Conservation (phyloP, 345 rosid genomes). For the Melastoma malabathricum region DNA sequence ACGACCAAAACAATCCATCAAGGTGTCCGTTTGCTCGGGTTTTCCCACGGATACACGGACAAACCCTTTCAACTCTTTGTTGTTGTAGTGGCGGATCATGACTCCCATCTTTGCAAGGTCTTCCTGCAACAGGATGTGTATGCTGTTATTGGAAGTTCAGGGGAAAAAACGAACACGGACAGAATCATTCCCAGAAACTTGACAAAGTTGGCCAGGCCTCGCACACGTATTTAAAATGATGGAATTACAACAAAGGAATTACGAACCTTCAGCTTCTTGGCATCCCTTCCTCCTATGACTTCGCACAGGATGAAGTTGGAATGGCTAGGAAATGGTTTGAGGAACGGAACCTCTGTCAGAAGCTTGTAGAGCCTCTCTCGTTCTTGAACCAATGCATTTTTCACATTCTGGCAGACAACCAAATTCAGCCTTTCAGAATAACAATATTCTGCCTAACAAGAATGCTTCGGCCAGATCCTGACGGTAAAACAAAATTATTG, state of each 20-base stretch:
- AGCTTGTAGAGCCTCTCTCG: constrained; percentile 59
- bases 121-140: constrained; percentile 29
- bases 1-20: constrained; percentile 43
- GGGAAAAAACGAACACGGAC: too few species aligned
- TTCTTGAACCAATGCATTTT: constrained; percentile 61
- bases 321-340: constrained; percentile 67
- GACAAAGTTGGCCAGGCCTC: too few species aligned
- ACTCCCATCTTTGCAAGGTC: constrained; percentile 82
- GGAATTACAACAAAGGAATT: too few species aligned
- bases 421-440: neutral
- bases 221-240: too few species aligned
- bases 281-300: constrained; percentile 70
- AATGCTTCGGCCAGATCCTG: neutral
- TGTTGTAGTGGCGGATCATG: constrained; percentile 87
- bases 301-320: constrained; percentile 88
- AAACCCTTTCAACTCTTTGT: constrained; percentile 60
- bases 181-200: too few species aligned
- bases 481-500: neutral
- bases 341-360: constrained; percentile 62
- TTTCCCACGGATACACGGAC: constrained; percentile 73
- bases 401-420: constrained; percentile 42
- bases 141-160: neutral
- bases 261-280: constrained; percentile 72
- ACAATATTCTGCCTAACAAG: neutral
- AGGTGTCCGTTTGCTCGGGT: constrained; percentile 66